Percentiles rank a stretch among this genome's conserved stretches.
Evolutionary conservation across 116 monocot genomes (phyloP).

Genomic region (Cymodocea nodosa): DNA sequence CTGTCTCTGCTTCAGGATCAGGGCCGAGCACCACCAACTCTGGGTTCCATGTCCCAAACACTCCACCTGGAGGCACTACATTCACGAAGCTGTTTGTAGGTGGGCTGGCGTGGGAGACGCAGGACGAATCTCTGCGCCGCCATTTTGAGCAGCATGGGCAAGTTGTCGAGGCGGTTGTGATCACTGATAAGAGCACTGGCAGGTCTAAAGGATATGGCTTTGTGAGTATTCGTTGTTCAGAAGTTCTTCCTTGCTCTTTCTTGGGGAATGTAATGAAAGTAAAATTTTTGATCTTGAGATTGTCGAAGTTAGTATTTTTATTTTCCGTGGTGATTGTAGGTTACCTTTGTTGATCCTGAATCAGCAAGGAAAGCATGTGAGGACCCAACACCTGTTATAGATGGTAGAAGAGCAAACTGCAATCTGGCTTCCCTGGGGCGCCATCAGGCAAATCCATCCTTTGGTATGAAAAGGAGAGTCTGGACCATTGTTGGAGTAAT

Average conservation of each 20-base stretch:
- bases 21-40: neutral
- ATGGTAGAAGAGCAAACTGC: constrained; percentile 74
- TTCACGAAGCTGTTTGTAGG: constrained; percentile 62
- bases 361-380: constrained; percentile 87
- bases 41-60: constrained; percentile 23
- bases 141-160: constrained; percentile 54
- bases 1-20: constrained; percentile 17
- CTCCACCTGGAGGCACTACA: constrained; percentile 43
- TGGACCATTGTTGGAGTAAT: too few species aligned
- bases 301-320: too few species aligned
- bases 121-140: constrained; percentile 35
- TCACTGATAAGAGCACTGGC: constrained; percentile 46
- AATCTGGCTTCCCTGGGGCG: constrained; percentile 80
- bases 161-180: constrained; percentile 64
- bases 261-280: too few species aligned
- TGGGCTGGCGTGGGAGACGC: constrained; percentile 63
- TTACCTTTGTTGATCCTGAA: constrained; percentile 80
- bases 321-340: constrained; percentile 21
- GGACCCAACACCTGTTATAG: constrained; percentile 72
- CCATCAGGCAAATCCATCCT: neutral
- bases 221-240: constrained; percentile 25
- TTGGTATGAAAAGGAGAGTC: too few species aligned
- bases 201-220: constrained; percentile 62
- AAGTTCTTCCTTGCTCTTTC: neutral
- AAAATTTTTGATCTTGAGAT: neutral